Percentiles rank a stretch among this genome's conserved stretches.
Conservation (phyloP, 2,329 filamentous ascomycete species). For the Penicillium sp. region DNA sequence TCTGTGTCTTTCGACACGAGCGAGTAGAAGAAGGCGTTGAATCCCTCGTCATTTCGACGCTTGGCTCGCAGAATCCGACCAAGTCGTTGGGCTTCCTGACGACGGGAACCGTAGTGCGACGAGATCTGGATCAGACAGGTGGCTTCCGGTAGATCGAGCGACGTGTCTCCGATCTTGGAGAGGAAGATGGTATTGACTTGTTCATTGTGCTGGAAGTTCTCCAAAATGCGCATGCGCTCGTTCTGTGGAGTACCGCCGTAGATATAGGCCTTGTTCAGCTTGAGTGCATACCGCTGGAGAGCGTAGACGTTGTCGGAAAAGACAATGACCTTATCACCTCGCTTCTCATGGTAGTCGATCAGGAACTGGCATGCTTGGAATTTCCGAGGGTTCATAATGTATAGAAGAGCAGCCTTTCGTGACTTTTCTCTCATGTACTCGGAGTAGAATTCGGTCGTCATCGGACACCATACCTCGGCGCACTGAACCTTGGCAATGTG, state of each 20-base stretch:
- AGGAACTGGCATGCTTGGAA: conserved; percentile 95
- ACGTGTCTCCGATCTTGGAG: conserved; percentile 96
- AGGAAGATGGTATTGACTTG: conserved; percentile 86
- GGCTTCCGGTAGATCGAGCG: conserved; percentile 90
- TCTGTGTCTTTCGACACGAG: conserved; percentile 94
- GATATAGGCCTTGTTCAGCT: conserved; percentile 79
- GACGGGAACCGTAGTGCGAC: conserved; percentile 89
- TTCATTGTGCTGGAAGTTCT: conserved; percentile 91
- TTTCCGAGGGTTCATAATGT: conserved; percentile 95
- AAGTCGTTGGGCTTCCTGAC: conserved; percentile 88
- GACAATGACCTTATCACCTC: conserved; percentile 95
- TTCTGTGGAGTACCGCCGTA: conserved; percentile 78
- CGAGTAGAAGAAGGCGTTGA: conserved; percentile 98
- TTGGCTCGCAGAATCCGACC: conserved; percentile 92
- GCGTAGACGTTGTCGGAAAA: conserved; percentile 97
- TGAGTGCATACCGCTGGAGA: conserved; percentile 71
- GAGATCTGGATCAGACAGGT: conserved; percentile 96
- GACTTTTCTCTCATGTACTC: conserved; percentile 72
- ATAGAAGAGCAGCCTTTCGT: conserved; percentile 61
- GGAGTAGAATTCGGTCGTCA: conserved; percentile 98
- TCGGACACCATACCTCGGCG: conserved; percentile 97
- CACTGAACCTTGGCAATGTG: conserved; percentile 96
- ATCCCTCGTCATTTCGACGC: conserved; percentile 90
- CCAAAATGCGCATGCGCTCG: conserved; percentile 76
- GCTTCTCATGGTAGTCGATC: conserved; percentile 92